Conservation (phyloP, 225 moss, liverwort and hornwort species). For the Sphagnum tenellum region DNA sequence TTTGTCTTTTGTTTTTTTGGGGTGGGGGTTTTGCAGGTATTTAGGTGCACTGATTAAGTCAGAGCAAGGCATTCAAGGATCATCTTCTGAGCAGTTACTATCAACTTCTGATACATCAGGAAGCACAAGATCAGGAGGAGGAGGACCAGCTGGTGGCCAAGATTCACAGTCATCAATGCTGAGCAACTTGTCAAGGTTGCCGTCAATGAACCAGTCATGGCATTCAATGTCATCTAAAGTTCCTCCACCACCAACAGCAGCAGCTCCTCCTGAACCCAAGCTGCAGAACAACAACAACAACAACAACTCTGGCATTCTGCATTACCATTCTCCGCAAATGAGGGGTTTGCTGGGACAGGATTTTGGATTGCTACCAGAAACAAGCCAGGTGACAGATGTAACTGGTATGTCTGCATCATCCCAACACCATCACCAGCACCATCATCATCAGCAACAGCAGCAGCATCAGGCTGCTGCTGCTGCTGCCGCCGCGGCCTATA, state of each 20-base stretch:
- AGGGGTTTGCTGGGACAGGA: slow-evolving; percentile 82
- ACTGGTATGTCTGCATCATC: no score
- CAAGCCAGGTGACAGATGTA: slow-evolving; percentile 17
- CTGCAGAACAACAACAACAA: slow-evolving; percentile 32
- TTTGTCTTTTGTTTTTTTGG: not conserved
- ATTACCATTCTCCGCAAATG: slow-evolving; percentile 78
- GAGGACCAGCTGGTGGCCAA: slow-evolving; percentile 18
- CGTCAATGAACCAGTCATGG: slow-evolving; percentile 58
- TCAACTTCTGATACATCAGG: slow-evolving; percentile 59
- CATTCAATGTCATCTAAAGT: slow-evolving; percentile 79
- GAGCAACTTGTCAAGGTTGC: slow-evolving; percentile 74
- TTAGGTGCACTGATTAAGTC: slow-evolving; percentile 70
- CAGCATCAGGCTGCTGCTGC: slow-evolving; percentile 15
- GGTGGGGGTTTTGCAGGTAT: slow-evolving; percentile 43
- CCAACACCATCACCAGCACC: no score
- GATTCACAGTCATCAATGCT: slow-evolving; percentile 43
- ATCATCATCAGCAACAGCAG: slow-evolving; percentile 54
- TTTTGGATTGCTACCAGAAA: slow-evolving; percentile 58
- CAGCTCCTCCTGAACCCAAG: no score
- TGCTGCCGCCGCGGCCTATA: slow-evolving; percentile 55
- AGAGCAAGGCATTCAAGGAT: slow-evolving; percentile 67
- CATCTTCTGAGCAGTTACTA: slow-evolving; percentile 67
- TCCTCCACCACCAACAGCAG: slow-evolving; percentile 49
- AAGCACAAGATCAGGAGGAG: slow-evolving; percentile 23
- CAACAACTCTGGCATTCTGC: slow-evolving; percentile 55